Conservation (phyloP, 441 rosid genomes). For the Monsonia emarginata region DNA sequence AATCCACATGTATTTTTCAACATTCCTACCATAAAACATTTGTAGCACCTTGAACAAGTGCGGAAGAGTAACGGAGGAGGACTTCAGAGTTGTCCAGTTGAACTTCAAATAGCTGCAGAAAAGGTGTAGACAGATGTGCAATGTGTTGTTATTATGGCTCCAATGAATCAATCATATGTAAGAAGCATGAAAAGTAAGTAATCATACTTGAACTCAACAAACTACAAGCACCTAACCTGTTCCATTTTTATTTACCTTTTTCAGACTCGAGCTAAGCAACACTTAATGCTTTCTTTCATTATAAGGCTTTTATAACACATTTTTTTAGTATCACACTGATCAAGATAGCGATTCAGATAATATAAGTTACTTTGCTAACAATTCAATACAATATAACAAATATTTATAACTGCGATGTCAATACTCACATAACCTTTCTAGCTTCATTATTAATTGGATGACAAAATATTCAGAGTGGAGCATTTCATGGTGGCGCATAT, state of each 20-base stretch:
- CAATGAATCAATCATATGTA: neutral
- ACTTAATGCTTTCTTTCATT: neutral
- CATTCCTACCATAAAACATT: conserved; percentile 81
- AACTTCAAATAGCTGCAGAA: conserved; percentile 74
- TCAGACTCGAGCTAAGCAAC: neutral
- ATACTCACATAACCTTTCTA: neutral
- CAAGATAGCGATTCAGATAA: neutral
- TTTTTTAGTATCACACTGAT: neutral
- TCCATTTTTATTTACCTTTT: neutral
- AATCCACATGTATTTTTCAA: neutral
- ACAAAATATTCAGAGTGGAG: neutral
- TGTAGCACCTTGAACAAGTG: conserved; percentile 94
- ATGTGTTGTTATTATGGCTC: neutral
- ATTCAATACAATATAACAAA: neutral
- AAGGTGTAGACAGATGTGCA: conserved; percentile 1
- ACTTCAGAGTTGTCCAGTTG: conserved; percentile 59
- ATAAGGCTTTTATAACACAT: no score
- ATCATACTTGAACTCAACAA: neutral
- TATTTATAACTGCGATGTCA: neutral
- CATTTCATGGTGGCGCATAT: neutral
- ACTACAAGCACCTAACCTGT: neutral
- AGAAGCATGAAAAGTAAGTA: neutral
- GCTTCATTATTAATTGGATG: neutral
- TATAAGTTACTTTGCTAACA: neutral
- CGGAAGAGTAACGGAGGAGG: conserved; percentile 83